A percentile compares a stretch with the other conserved stretches of the same genome.
Conservation (phyloP, 305 asterid genomes). For the Salvia sclarea region DNA sequence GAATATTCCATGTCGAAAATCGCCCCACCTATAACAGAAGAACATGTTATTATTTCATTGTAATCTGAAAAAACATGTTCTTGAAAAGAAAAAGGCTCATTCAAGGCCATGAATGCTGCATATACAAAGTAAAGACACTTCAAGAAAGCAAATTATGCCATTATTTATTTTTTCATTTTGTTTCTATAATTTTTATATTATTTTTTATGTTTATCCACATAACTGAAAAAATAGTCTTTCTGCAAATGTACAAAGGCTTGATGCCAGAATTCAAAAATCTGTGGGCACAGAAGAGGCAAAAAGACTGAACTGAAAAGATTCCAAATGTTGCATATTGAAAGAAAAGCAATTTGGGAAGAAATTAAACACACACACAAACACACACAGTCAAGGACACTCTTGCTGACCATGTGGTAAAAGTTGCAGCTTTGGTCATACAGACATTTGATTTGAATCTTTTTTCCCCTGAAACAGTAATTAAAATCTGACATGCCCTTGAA, state of each 20-base stretch:
- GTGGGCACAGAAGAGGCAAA: slow-evolving; percentile 24
- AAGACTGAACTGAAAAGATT: slow-evolving; percentile 15
- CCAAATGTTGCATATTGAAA: slow-evolving; percentile 13
- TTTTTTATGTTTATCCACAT: slow-evolving; percentile 8
- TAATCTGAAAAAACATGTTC: neutral
- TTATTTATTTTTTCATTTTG: neutral
- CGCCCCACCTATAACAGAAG: slow-evolving; percentile 57
- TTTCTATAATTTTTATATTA: neutral
- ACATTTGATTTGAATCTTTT: slow-evolving; percentile 25
- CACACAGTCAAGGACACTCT: slow-evolving; percentile 20
- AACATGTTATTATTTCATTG: neutral
- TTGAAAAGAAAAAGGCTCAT: neutral
- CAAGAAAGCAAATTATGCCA: slow-evolving; percentile 27
- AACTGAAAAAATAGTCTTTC: neutral
- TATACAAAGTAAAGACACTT: slow-evolving; percentile 9
- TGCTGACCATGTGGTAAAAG: slow-evolving; percentile 34
- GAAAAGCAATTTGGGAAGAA: slow-evolving; percentile 14
- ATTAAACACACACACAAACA: neutral
- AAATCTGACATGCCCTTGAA: slow-evolving; percentile 25
- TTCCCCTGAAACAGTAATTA: slow-evolving; percentile 28
- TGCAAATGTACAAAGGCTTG: slow-evolving; percentile 26
- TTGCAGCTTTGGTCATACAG: slow-evolving; percentile 24
- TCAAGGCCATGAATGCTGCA: slow-evolving; percentile 27
- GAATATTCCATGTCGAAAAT: slow-evolving; percentile 93
- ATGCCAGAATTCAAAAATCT: slow-evolving; percentile 28